Conservation (phyloP, 805 yeast genomes). For the Kluyveromyces siamensis region DNA sequence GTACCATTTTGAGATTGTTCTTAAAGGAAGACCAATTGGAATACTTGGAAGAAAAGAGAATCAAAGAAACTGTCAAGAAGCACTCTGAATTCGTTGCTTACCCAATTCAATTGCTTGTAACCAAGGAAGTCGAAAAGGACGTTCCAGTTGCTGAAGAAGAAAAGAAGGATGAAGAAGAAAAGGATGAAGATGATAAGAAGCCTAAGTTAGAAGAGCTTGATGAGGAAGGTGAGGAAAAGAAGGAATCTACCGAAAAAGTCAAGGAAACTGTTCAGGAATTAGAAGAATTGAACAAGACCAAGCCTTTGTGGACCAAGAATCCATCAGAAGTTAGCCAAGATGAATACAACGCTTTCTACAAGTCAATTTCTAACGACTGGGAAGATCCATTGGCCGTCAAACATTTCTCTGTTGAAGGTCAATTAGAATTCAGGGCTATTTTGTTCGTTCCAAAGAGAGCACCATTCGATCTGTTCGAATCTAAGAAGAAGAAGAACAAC, state of each 20-base stretch:
- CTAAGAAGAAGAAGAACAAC: constrained; percentile 98
- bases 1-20: constrained; percentile 91
- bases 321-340: constrained; percentile 97
- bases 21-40: constrained; percentile 98
- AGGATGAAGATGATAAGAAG: constrained; percentile 55
- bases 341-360: constrained; percentile 98
- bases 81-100: constrained; percentile 99
- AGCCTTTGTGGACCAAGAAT: constrained; percentile 99
- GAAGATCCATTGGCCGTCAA: constrained; percentile 99
- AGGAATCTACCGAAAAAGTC: constrained; percentile 76
- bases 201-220: constrained; percentile 71
- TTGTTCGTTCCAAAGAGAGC: constrained; percentile 98
- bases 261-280: constrained; percentile 91
- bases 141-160: constrained; percentile 75
- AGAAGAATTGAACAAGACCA: constrained; percentile 97
- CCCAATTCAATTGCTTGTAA: constrained; percentile 97
- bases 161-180: constrained; percentile 36
- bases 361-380: constrained; percentile 99
- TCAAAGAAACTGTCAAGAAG: constrained; percentile 98
- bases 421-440: constrained; percentile 97
- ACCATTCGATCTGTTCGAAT: constrained; percentile 96
- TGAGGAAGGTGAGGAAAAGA: constrained; percentile 58
- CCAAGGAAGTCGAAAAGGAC: constrained; percentile 98
- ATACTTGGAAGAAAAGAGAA: constrained; percentile 98
- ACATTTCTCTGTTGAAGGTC: constrained; percentile 99